Evolutionary conservation across 345 rosid species (phyloP), one percentile per base, ranked within the genome.

Genomic region (Clarkia xantiana): DNA sequence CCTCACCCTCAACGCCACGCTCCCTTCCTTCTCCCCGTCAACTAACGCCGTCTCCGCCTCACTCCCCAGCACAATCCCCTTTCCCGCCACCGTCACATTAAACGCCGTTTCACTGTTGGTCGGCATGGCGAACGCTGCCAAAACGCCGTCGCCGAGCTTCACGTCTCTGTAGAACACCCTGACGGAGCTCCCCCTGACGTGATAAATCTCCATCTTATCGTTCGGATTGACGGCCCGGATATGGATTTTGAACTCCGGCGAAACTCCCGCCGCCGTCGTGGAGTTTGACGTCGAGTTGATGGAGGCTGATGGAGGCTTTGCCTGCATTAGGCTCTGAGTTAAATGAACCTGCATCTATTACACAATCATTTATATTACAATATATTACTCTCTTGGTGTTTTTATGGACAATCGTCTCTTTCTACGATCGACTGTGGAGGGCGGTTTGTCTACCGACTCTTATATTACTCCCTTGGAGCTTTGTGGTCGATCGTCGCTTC

Each of bases 181-280:
- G 6, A 73, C 70, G 13, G 78, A 44, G 60, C 84, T 79, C 3
- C 66, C 76, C 20, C 55, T 51, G 60, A 51, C 50, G 66, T 91
- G 77, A 49, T 76, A 69, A 38, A 91, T 63, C 25, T 86, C 86
- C 72, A 86, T 62, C 52, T 75, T 84, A 9, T 71, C 55, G 76
- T 91, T 91, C 0, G 73, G 79, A 56, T 86, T 91, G 16, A 64
- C 56, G 9, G 85, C 80, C 10, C 66, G 66, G 45, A 84, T 54
- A 12, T 83, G 42, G 61, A 83, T 69, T 75, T 75, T 51, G 23
- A 86, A 71, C 15, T 29, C 64, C 9, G 94, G 94, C 0, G 81
- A 73, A 10, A 77, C n/a, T 14, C 36, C 36, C 36, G 61, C n/a
- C n/a, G n/a, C 41, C 11, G 58, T 57, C 10, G 94, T 57, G 0